Evolutionary conservation across 2,329 filamentous ascomycete species (phyloP).

Genomic region (Uncinocarpus reesii): DNA sequence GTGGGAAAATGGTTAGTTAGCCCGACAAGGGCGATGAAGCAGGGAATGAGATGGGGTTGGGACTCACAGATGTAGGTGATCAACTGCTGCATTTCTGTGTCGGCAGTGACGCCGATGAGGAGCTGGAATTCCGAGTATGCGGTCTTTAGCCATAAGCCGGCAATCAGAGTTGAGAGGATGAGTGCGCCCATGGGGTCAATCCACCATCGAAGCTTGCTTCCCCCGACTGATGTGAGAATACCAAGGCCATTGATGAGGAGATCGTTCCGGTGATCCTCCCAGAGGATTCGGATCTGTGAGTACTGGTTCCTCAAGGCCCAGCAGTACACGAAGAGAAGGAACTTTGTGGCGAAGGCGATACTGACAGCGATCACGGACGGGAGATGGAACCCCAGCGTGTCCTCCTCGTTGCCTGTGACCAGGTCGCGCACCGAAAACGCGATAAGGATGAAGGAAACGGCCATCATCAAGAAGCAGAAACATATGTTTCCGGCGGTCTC

Average conservation of each 20-base stretch:
- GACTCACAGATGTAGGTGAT: conserved; percentile 67
- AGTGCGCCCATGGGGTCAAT: conserved; percentile 89
- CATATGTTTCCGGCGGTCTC: conserved; percentile 93
- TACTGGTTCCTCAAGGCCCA: conserved; percentile 85
- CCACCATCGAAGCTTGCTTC: conserved; percentile 84
- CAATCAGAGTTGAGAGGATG: conserved; percentile 66
- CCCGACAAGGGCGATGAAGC: neutral
- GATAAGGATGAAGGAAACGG: conserved; percentile 85
- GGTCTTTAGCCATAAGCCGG: conserved; percentile 69
- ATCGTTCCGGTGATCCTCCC: conserved; percentile 96
- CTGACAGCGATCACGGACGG: conserved; percentile 76
- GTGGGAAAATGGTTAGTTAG: neutral
- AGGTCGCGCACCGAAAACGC: conserved; percentile 73
- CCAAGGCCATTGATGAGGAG: conserved; percentile 92
- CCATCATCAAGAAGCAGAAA: conserved; percentile 92
- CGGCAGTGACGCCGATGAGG: conserved; percentile 78
- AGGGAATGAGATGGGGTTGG: neutral
- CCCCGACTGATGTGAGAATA: conserved; percentile 83
- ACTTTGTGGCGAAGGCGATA: conserved; percentile 75
- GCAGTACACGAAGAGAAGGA: conserved; percentile 79
- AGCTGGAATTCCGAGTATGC: conserved; percentile 84
- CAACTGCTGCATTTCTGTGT: conserved; percentile 76
- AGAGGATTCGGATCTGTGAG: conserved; percentile 80
- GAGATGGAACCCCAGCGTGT: conserved; percentile 60
- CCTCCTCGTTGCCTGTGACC: conserved; percentile 36